phyloP scores from a whole-genome alignment of 169 alveolate genomes.

The Plasmodium malariae region DNA sequence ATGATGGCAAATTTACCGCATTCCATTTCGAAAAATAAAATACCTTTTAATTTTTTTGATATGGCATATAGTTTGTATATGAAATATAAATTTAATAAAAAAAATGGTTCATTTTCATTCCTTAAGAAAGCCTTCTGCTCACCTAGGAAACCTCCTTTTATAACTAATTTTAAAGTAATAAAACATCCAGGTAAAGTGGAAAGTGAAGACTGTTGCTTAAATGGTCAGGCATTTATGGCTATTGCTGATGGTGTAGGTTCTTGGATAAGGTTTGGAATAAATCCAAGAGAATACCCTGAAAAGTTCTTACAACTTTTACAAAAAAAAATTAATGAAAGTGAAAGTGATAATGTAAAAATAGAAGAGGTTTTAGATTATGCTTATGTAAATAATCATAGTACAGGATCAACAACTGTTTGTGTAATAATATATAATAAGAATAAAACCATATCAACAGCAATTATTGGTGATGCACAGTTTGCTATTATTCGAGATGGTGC shows the following conservation, averaged over 20 bases:
- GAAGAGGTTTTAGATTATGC: constrained; percentile 62
- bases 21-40: constrained; percentile 22
- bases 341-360: constrained; percentile 36
- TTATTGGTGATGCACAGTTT: constrained; percentile 48
- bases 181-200: constrained; percentile 47
- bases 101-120: constrained; percentile 8
- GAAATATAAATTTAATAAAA: constrained; percentile 38
- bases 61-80: constrained; percentile 32
- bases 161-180: constrained; percentile 41
- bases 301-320: constrained; percentile 48
- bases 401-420: constrained; percentile 61
- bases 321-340: constrained; percentile 32
- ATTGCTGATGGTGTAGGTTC: constrained; percentile 57
- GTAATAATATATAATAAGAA: constrained; percentile 34
- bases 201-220: constrained; percentile 63
- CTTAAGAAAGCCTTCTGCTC: constrained; percentile 18
- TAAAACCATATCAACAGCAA: constrained; percentile 49
- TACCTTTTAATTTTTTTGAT: constrained; percentile 41
- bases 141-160: constrained; percentile 12
- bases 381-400: constrained; percentile 31
- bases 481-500: constrained; percentile 31
- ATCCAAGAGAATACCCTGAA: constrained; percentile 47
- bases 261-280: constrained; percentile 26
- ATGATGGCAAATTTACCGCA: constrained; percentile 1
- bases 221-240: constrained; percentile 40